Evolutionary conservation across 352 stramenopile species (phyloP).

Genomic region (Phytophthora colocasiae): DNA sequence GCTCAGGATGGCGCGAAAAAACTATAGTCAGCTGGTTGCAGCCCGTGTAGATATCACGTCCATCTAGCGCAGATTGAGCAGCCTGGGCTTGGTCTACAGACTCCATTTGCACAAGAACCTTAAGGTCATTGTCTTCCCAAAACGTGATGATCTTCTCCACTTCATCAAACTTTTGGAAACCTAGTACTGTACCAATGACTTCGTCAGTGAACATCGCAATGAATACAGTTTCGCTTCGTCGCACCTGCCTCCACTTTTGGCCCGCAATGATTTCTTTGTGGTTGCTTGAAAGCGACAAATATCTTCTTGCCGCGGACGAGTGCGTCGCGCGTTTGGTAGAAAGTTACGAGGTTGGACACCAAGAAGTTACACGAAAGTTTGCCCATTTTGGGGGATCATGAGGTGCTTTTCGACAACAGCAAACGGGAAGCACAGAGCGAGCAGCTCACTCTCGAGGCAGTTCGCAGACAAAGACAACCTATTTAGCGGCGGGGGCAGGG

Average conservation of each 20-base stretch:
- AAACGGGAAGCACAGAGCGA: constrained; percentile 83
- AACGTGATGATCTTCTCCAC: constrained; percentile 87
- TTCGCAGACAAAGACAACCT: constrained; percentile 87
- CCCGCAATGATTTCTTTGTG: constrained; percentile 66
- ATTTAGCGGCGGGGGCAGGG: constrained; percentile 24
- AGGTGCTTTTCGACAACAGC: constrained; percentile 83
- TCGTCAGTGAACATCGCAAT: constrained; percentile 8
- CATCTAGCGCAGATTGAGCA: constrained; percentile 73
- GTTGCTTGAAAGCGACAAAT: constrained; percentile 79
- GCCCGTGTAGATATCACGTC: constrained; percentile 87
- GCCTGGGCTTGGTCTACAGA: constrained; percentile 75
- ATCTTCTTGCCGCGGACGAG: constrained; percentile 83
- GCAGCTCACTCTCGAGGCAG: constrained; percentile 84
- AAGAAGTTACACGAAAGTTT: constrained; percentile 83
- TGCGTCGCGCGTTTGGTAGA: constrained; percentile 80
- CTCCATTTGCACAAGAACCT: constrained; percentile 83
- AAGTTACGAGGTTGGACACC: constrained; percentile 78
- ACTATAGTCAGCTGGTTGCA: constrained; percentile 86
- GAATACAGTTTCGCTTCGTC: not conserved
- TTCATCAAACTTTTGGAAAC: constrained; percentile 87
- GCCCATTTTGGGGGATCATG: constrained; percentile 77
- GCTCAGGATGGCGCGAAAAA: constrained; percentile 74
- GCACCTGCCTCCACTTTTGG: constrained; percentile 45
- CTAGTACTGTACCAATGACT: constrained; percentile 20
- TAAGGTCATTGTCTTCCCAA: constrained; percentile 86